Evolutionary conservation across 345 rosid genomes (phyloP).

Genomic region (Salix arbutifolia): DNA sequence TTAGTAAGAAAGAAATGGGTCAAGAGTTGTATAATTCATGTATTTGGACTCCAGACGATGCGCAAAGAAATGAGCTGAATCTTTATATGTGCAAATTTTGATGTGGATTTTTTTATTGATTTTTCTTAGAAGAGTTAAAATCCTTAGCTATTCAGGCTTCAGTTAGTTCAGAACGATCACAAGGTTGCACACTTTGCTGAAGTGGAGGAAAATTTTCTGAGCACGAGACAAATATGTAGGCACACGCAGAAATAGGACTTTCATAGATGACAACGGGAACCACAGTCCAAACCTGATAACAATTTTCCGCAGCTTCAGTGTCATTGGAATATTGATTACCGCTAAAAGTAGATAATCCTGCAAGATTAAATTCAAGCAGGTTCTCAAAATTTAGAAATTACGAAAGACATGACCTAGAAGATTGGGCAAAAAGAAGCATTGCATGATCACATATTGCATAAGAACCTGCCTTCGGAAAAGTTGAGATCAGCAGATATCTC

Average conservation of each 20-base stretch:
- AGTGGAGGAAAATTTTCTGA: not conserved
- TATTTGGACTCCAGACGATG: not conserved
- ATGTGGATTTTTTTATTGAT: too few relatives aligned
- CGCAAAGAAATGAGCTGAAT: too few relatives aligned
- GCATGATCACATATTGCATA: not conserved
- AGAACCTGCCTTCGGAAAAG: conserved; percentile 28
- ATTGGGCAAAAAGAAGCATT: not conserved
- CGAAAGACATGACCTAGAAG: not conserved
- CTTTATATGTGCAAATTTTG: too few relatives aligned
- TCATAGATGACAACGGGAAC: not conserved
- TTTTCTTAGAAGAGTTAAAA: not conserved
- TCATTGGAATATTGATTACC: conserved; percentile 15
- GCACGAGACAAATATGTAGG: not conserved
- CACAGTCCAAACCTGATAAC: conserved; percentile 26
- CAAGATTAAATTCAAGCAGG: conserved; percentile 8
- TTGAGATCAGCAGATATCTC: conserved; percentile 1
- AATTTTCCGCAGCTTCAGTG: conserved; percentile 14
- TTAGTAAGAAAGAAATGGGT: not conserved
- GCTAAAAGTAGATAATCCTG: conserved; percentile 23
- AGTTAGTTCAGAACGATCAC: not conserved
- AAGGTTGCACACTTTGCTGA: not conserved
- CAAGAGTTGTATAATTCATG: not conserved
- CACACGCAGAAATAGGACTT: not conserved
- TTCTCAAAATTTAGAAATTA: not conserved
- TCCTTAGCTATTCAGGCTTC: not conserved